These are phyloP conservation scores for Backusella mclennaniae DNA, from an alignment of 192 early-diverging fungal genomes.

Conservation along the genomic window DNA sequence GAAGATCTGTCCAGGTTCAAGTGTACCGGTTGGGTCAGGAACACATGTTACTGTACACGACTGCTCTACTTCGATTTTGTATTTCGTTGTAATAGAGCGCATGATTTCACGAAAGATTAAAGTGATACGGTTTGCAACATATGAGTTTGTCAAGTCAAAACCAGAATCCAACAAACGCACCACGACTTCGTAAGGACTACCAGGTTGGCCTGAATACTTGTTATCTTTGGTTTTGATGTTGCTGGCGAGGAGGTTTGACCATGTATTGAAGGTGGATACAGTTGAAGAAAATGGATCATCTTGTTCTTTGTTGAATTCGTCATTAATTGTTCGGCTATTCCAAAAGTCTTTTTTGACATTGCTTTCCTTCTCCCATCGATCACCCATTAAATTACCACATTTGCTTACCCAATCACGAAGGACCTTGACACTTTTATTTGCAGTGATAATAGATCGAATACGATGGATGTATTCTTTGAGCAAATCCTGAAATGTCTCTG, in stretches of 20 bases:
- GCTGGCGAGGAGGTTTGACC: background rate
- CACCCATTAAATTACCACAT: constrained; percentile 10
- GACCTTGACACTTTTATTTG: background rate
- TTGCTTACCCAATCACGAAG: constrained; percentile 29
- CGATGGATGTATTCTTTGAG: constrained; percentile 27
- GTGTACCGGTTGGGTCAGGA: constrained; percentile 32
- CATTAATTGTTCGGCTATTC: constrained; percentile 1
- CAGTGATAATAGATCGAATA: constrained; percentile 10
- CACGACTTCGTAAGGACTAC: constrained; percentile 9
- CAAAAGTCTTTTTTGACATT: background rate
- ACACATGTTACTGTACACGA: constrained; percentile 34
- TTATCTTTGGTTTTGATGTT: background rate
- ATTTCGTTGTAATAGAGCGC: constrained; percentile 20
- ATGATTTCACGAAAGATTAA: constrained; percentile 15
- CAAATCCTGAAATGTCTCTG: constrained; percentile 25
- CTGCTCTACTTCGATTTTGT: constrained; percentile 21
- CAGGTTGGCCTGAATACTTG: constrained; percentile 24
- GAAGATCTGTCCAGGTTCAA: constrained; percentile 29
- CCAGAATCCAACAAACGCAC: constrained; percentile 35
- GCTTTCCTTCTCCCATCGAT: constrained; percentile 15
- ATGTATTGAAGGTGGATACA: background rate
- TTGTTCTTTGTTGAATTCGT: background rate
- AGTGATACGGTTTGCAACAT: constrained; percentile 28
- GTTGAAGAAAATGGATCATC: background rate
- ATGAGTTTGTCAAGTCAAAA: constrained; percentile 31